These are phyloP conservation scores for Rhodofomes roseus DNA, from an alignment of 1,284 basidiomycete species.

Conservation along the genomic window DNA sequence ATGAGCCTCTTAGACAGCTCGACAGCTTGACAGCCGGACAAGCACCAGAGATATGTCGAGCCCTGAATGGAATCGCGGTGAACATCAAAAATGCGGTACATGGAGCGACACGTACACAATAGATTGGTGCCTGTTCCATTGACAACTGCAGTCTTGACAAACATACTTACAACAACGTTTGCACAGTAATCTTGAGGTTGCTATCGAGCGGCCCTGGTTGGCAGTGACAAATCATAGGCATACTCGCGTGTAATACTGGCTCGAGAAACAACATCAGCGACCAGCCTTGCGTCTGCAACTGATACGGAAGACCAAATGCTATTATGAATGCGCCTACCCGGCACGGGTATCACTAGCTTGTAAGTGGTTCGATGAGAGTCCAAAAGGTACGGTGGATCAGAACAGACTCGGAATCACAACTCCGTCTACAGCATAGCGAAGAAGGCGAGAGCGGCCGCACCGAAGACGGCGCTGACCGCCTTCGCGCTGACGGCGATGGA, in stretches of 20 bases:
- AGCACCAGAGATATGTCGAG: neutral
- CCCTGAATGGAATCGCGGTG: too few relatives aligned
- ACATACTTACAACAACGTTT: too few relatives aligned
- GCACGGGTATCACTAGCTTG: slow-evolving; percentile 2
- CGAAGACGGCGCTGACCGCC: slow-evolving; percentile 18
- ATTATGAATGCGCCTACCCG: neutral
- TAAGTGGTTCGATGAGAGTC: neutral
- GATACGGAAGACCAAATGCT: neutral
- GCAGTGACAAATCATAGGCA: too few relatives aligned
- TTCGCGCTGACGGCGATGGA: slow-evolving; percentile 18
- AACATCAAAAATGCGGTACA: neutral
- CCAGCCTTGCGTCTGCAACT: too few relatives aligned
- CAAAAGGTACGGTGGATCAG: neutral
- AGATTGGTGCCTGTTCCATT: too few relatives aligned
- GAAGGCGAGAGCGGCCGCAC: slow-evolving; percentile 14
- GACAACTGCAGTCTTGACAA: too few relatives aligned
- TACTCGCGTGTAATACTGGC: too few relatives aligned
- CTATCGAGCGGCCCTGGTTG: too few relatives aligned
- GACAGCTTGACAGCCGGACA: neutral
- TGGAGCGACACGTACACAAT: too few relatives aligned
- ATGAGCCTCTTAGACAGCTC: neutral
- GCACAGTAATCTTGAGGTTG: too few relatives aligned
- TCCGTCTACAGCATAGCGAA: neutral
- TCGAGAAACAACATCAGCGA: too few relatives aligned
- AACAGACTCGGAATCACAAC: neutral